Conservation (phyloP, 495 filamentous ascomycete species). For the Aspergillus carlsbadensis region DNA sequence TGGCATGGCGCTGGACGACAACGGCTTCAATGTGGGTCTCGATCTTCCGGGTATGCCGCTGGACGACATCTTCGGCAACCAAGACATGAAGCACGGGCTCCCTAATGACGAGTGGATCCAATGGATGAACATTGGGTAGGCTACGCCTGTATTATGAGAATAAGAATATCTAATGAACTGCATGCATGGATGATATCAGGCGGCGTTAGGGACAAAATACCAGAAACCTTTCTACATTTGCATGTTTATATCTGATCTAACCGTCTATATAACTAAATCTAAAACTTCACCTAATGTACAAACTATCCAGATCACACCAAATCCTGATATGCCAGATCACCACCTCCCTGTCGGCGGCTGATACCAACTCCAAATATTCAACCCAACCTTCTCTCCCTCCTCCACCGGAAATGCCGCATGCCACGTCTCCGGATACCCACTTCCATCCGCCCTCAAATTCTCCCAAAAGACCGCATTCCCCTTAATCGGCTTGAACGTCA, state of each 20-base stretch:
- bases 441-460: slow-evolving; percentile 63
- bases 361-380: slow-evolving; percentile 74
- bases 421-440: slow-evolving; percentile 62
- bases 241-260: neutral
- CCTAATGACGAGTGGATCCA: slow-evolving; percentile 43
- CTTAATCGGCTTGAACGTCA: slow-evolving; percentile 65
- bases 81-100: slow-evolving; percentile 20
- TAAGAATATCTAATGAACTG: slow-evolving; percentile 8
- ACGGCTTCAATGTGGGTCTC: slow-evolving; percentile 30
- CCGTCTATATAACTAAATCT: neutral
- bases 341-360: slow-evolving; percentile 33
- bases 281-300: neutral
- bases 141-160: slow-evolving; percentile 4
- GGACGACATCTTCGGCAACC: slow-evolving; percentile 45
- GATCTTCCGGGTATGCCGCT: slow-evolving; percentile 39
- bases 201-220: slow-evolving; percentile 3
- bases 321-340: neutral
- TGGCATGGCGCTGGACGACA: slow-evolving; percentile 34
- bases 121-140: slow-evolving; percentile 38
- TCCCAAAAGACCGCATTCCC: slow-evolving; percentile 78
- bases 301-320: neutral
- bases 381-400: slow-evolving; percentile 68
- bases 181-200: slow-evolving; percentile 2
- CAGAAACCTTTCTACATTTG: slow-evolving; percentile 3
- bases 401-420: slow-evolving; percentile 71